phyloP scores from a whole-genome alignment of 495 filamentous ascomycete genomes.

The Bathelium albidoporum region DNA sequence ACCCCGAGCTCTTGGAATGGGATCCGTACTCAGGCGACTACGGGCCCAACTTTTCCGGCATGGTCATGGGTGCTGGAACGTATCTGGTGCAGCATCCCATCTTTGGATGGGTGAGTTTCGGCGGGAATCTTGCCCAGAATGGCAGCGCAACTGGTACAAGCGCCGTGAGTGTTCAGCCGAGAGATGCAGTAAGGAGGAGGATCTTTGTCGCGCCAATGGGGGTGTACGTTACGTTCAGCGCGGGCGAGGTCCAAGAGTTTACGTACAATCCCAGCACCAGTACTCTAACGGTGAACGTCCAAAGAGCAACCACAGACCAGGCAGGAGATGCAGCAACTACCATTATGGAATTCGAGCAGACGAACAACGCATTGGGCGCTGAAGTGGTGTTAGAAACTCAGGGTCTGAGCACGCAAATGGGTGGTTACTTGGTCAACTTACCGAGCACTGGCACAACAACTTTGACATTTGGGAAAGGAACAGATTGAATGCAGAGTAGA shows the following conservation, averaged over 20 bases:
- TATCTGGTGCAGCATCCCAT: conserved; percentile 35
- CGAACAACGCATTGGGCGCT: neutral
- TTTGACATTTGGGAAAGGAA: neutral
- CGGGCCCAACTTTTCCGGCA: conserved; percentile 40
- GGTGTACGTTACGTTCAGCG: conserved; percentile 33
- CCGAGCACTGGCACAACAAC: neutral
- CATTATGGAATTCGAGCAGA: conserved; percentile 7
- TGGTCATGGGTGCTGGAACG: conserved; percentile 34
- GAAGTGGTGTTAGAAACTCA: neutral
- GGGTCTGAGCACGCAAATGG: neutral
- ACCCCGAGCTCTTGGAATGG: conserved; percentile 41
- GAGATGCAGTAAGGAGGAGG: conserved; percentile 33
- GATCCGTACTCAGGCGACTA: conserved; percentile 45
- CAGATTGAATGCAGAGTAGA: too few species aligned
- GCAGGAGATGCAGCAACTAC: neutral
- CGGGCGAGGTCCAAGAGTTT: conserved; percentile 29
- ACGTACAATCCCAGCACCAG: neutral
- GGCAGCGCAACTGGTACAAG: neutral
- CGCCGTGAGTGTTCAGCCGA: conserved; percentile 27
- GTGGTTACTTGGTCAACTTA: neutral
- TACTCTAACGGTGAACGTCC: neutral
- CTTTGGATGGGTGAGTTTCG: conserved; percentile 35
- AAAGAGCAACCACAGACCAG: neutral
- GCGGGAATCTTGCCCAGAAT: conserved; percentile 27
- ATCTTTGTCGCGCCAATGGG: conserved; percentile 36